Conservation (phyloP, 2,329 filamentous ascomycete genomes). For the Penicillium brasilianum region DNA sequence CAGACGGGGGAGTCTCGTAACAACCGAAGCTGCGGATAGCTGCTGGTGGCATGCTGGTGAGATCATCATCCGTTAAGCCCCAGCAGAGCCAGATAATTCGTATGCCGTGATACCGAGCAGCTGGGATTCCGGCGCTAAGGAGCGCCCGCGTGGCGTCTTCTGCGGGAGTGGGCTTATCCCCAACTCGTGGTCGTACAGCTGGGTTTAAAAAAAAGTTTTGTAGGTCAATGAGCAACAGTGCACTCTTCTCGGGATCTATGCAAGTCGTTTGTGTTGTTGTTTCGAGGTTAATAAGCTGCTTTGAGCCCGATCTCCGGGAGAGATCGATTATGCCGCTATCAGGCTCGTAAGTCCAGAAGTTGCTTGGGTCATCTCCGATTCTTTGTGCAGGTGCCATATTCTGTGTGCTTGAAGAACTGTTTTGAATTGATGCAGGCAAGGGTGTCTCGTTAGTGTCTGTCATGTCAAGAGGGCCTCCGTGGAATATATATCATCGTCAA, state of each 20-base stretch:
- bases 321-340: slow-evolving; percentile 1
- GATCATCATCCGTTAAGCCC: slow-evolving; percentile 60
- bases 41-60: slow-evolving; percentile 57
- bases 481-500: neutral
- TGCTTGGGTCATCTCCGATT: neutral
- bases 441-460: neutral
- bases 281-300: slow-evolving; percentile 5
- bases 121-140: slow-evolving; percentile 52
- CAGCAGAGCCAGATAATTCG: slow-evolving; percentile 62
- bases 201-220: slow-evolving; percentile 59
- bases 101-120: slow-evolving; percentile 57
- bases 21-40: slow-evolving; percentile 54
- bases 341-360: neutral
- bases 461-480: neutral
- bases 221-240: slow-evolving; percentile 59
- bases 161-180: slow-evolving; percentile 44
- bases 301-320: neutral
- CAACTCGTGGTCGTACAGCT: slow-evolving; percentile 41
- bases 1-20: neutral
- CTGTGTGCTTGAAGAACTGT: neutral
- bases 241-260: slow-evolving; percentile 50
- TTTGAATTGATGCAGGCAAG: neutral
- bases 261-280: slow-evolving; percentile 40
- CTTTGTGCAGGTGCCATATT: neutral
- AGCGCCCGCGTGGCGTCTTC: slow-evolving; percentile 50